Percentiles rank a stretch among this genome's conserved stretches.
Evolutionary conservation across 441 rosid species (phyloP).

Genomic region (Gossypium gossypioides): DNA sequence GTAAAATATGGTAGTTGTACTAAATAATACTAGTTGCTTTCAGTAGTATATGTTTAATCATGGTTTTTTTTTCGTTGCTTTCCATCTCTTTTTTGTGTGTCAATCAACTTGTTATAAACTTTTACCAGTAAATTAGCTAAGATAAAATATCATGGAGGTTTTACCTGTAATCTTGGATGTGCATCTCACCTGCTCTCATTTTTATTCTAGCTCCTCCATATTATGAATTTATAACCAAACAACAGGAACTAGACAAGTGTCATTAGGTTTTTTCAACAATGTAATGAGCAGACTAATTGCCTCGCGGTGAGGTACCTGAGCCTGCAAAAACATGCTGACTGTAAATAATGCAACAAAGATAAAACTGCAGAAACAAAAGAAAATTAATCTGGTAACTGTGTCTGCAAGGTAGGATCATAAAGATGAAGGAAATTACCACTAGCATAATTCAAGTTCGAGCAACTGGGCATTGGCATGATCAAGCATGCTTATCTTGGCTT

Average conservation of each 20-base stretch:
- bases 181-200: background rate
- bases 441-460: background rate
- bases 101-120: constrained; percentile 3
- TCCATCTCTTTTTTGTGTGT: constrained; percentile 1
- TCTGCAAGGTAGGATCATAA: background rate
- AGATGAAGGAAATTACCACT: background rate
- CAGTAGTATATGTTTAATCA: background rate
- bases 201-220: background rate
- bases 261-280: background rate
- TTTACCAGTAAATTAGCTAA: background rate
- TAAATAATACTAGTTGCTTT: background rate
- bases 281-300: background rate
- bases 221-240: background rate
- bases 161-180: background rate
- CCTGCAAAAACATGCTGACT: background rate
- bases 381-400: background rate
- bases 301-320: background rate
- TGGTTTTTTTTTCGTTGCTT: background rate
- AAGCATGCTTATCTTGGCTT: constrained; percentile 38
- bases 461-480: constrained; percentile 18
- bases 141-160: background rate
- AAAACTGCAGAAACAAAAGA: background rate
- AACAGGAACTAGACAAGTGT: background rate
- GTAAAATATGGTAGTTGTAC: background rate
- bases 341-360: background rate